Evolutionary conservation across 345 rosid species (phyloP), one percentile per base, ranked within the genome.

Genomic region (Moricandia moricandioides): DNA sequence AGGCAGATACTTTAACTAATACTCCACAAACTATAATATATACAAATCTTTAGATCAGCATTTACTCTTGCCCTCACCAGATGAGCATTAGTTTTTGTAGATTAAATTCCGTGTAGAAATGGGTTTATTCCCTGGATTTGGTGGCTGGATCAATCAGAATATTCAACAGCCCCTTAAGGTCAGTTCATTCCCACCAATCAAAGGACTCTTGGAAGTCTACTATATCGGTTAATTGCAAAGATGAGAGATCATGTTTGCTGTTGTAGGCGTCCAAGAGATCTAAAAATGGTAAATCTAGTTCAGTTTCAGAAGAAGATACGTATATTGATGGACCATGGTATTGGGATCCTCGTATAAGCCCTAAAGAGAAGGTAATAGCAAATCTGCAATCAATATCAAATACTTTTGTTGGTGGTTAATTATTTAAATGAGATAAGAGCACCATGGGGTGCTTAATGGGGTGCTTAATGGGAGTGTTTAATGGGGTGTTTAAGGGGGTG

Each of bases 221-320:
- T 13, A 58, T 13, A 7, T 16, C 4, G 21, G 30, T 49, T 16
- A 49, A 7, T 24, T 7, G 24, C 24, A 51, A 3, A 51, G 24
- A 51, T 7, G 2, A 17, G 26, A 17, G 26, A 16, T 16, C 16
- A 51, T 17, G 21, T 49, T 49, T 49, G 0, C 63, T 52, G 26
- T 71, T 29, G 61, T 86, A 87, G 90, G 77, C 80, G 14, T 43
- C 18, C 49, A 43, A 43, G 49, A 43, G 49, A 43, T 43, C 49
- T 43, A 14, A 43, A 14, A 43, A 43, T 14, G 49, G 49, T 43
- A 43, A 43, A 43, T 43, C 49, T 43, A 43, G 14, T 43, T 43
- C 49, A 13, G 14, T 13, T 43, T 43, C 49, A 43, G 49, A 43
- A 12, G 14, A 43, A 43, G 49, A 43, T 12, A 43, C 14, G 49